These are phyloP conservation scores for Botryosphaeria dothidea DNA, from an alignment of 2,329 filamentous ascomycete genomes.

Conservation along the genomic window DNA sequence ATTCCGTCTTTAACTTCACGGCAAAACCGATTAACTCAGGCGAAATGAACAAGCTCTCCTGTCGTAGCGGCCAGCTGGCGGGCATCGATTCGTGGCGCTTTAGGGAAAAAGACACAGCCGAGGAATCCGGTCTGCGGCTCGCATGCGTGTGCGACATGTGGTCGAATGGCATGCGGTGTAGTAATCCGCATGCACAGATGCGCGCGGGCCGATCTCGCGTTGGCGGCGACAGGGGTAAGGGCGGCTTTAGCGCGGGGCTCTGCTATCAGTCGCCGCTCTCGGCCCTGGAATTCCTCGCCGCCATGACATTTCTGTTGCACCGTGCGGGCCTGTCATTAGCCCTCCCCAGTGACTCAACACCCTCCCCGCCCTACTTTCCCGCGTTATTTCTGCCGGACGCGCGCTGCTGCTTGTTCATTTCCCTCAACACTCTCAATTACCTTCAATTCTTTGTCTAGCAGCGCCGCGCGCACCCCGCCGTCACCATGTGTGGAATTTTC, in stretches of 20 bases:
- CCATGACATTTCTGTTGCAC: background rate
- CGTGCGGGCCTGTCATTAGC: background rate
- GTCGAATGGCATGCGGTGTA: background rate
- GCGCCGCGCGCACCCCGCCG: slow-evolving; percentile 18
- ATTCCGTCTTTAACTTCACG: too few species aligned
- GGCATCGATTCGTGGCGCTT: background rate
- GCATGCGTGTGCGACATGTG: background rate
- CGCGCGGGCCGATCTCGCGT: slow-evolving; percentile 8
- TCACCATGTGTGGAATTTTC: slow-evolving; percentile 94
- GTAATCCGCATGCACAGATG: background rate
- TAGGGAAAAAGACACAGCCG: background rate
- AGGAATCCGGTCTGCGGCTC: background rate
- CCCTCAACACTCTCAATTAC: slow-evolving; percentile 10
- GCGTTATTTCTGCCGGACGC: slow-evolving; percentile 1
- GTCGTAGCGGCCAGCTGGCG: background rate
- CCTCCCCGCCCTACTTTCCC: background rate
- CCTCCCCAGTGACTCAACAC: slow-evolving; percentile 17
- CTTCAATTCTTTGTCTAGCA: background rate
- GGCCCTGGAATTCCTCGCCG: background rate
- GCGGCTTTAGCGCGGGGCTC: slow-evolving; percentile 10
- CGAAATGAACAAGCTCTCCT: too few species aligned
- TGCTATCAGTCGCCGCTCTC: slow-evolving; percentile 16
- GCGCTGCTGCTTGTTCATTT: slow-evolving; percentile 4
- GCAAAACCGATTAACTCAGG: too few species aligned
- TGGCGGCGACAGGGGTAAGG: background rate